Percentiles rank a stretch among this genome's conserved stretches.
phyloP scores from a whole-genome alignment of 441 rosid species.

The Theobroma grandiflorum region DNA sequence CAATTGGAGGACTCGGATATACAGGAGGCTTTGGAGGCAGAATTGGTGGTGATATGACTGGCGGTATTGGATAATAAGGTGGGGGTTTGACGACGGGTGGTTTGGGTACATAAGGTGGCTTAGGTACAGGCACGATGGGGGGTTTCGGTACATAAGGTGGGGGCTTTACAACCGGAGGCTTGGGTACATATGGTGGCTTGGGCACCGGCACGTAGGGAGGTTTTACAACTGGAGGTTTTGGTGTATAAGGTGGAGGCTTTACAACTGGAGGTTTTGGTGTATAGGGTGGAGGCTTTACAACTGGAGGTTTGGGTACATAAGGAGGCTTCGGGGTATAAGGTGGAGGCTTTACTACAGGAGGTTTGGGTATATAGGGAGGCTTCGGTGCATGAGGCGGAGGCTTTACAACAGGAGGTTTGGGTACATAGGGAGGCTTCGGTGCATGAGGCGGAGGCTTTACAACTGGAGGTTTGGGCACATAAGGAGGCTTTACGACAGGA shows the following conservation, averaged over 20 bases:
- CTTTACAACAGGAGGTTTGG: neutral
- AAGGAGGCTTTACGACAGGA: constrained; percentile 26
- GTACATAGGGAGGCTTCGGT: constrained; percentile 14
- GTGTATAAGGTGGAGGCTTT: constrained; percentile 37
- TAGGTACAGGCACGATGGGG: neutral
- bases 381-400: neutral
- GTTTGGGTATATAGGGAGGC: constrained; percentile 24
- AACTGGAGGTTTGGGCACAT: constrained; percentile 13
- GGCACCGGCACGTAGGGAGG: constrained; percentile 11
- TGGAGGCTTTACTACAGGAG: constrained; percentile 10
- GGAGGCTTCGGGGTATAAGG: constrained; percentile 28
- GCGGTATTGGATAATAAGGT: neutral
- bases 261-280: neutral
- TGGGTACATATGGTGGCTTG: neutral
- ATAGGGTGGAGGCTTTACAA: constrained; percentile 39
- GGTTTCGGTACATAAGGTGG: constrained; percentile 34
- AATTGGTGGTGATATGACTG: constrained; percentile 18
- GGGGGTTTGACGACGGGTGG: constrained; percentile 31
- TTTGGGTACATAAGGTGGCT: constrained; percentile 14
- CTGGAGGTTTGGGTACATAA: neutral
- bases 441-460: neutral
- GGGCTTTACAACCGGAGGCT: constrained; percentile 17
- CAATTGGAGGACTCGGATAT: constrained; percentile 32
- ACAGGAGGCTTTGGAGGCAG: constrained; percentile 37
- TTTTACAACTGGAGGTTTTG: constrained; percentile 14